phyloP scores from a whole-genome alignment of 2,329 filamentous ascomycete genomes.

The Celoporthe dispersa region DNA sequence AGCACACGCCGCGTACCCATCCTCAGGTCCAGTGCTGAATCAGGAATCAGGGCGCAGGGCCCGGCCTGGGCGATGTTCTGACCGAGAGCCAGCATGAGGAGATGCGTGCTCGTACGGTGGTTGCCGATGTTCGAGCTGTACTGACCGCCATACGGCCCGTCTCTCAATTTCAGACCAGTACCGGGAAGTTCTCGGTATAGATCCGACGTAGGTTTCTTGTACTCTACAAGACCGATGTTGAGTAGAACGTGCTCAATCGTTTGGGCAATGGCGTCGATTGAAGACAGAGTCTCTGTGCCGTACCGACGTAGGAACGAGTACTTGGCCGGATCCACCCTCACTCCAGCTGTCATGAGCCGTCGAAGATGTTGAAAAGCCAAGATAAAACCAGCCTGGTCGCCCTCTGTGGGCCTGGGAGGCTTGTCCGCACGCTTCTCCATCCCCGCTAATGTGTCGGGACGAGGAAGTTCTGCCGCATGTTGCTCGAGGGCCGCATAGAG shows the following conservation, averaged over 20 bases:
- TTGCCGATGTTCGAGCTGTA: slow-evolving; percentile 4
- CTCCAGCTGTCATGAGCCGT: neutral
- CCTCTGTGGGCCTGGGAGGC: neutral
- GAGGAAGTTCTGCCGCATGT: neutral
- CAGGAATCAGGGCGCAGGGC: slow-evolving; percentile 6
- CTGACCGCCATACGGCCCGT: slow-evolving; percentile 14
- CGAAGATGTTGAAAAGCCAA: slow-evolving; percentile 9
- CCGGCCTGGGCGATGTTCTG: slow-evolving; percentile 23
- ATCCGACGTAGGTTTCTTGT: neutral
- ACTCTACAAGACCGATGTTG: slow-evolving; percentile 7
- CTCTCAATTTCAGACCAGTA: slow-evolving; percentile 6
- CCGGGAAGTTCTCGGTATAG: neutral
- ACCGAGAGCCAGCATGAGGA: slow-evolving; percentile 16
- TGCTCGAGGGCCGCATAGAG: slow-evolving; percentile 20
- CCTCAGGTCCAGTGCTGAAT: slow-evolving; percentile 6
- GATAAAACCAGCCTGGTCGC: slow-evolving; percentile 8
- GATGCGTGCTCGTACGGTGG: neutral
- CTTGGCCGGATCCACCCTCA: neutral
- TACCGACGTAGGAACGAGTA: neutral
- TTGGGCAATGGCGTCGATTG: slow-evolving; percentile 15
- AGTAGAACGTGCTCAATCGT: slow-evolving; percentile 13
- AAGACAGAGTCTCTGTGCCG: slow-evolving; percentile 5
- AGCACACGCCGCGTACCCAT: slow-evolving; percentile 15
- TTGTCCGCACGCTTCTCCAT: neutral
- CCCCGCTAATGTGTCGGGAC: neutral